Evolutionary conservation across 2,329 filamentous ascomycete genomes (phyloP).

Genomic region (Phialocephala sp.): DNA sequence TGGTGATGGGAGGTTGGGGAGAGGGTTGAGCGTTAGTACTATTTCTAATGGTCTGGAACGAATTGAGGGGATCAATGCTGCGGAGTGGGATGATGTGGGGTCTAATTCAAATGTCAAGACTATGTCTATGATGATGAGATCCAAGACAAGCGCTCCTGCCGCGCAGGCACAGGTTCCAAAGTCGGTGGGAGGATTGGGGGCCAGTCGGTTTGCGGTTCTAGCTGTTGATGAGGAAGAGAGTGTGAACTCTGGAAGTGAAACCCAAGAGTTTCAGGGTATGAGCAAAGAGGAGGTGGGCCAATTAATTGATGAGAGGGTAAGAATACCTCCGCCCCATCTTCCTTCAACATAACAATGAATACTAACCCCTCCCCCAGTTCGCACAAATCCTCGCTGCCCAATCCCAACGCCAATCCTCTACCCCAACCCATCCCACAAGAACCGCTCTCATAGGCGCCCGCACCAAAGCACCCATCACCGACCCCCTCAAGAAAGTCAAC

Average conservation of each 20-base stretch:
- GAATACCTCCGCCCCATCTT: background rate
- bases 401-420: constrained; percentile 1
- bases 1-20: background rate
- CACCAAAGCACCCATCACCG: constrained; percentile 17
- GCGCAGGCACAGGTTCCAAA: constrained; percentile 11
- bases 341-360: background rate
- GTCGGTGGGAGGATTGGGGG: constrained; percentile 23
- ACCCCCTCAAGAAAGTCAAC: constrained; percentile 22
- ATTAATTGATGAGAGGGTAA: constrained; percentile 32
- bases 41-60: constrained; percentile 22
- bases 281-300: constrained; percentile 26
- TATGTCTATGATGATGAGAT: background rate
- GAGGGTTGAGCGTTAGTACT: constrained; percentile 15
- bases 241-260: constrained; percentile 14
- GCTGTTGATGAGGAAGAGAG: constrained; percentile 22
- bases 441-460: background rate
- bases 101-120: background rate
- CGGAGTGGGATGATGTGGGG: constrained; percentile 34
- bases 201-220: constrained; percentile 28
- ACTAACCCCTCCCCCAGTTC: constrained; percentile 8
- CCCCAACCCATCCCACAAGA: background rate
- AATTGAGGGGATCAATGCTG: constrained; percentile 32
- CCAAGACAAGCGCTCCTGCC: constrained; percentile 13
- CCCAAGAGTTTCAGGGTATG: constrained; percentile 10
- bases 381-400: constrained; percentile 26